Base-by-base conservation (phyloP, 2,329 filamentous ascomycete species). In the Zasmidium citrigriseum region DNA sequence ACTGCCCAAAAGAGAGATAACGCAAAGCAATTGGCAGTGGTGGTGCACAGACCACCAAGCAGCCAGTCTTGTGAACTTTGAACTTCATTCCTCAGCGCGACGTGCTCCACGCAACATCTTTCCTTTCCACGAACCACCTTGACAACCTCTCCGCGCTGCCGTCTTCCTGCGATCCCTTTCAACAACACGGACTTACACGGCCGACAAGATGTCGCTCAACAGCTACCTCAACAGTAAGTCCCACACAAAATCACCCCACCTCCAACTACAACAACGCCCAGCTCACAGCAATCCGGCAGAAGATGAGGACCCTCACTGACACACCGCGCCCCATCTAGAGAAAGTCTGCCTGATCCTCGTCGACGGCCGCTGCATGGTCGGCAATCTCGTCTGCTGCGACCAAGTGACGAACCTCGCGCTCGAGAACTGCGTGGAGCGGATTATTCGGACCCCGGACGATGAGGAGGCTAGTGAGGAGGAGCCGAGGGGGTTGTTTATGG, bases 381-480 rank as follows among this genome's bases (percentile, higher is more conserved):
- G 95, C 59, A 93, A 83, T 2, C 86, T 99, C 54, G 81, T 93
- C 50, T 91, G 90, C 46, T 92, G 89, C 72, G 95, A 99, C 75
- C 88, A 96, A 76, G 86, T 89, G 70, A 98, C 95, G 66, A 99
- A 99, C 76, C 80, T 99, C 62, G 92, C 98, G 23, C 83, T 99
- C 12, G 85, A 87, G 65, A 83, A 90, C 64, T 91, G 93, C 3
- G 80, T 92, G 61, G 95, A 99, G 76, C 89, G 95, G 65, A 89
- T 97, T 62, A 96, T 99, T 68, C 89, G 91, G 63, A 88, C 89
- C 1, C 83, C 85, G 46, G 93, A 97, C 71, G 91, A 96, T 70
- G 83, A 86, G 44, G 91, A 96, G 67, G 85, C 88, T 0, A 96
- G 89, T 46, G 85, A 87, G 58, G 86, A 95, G 72, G 87, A 95